Evolutionary conservation across 148 eudicot genomes (phyloP), one percentile per base, ranked within the genome.

Genomic region (Chenopodium suecicum): DNA sequence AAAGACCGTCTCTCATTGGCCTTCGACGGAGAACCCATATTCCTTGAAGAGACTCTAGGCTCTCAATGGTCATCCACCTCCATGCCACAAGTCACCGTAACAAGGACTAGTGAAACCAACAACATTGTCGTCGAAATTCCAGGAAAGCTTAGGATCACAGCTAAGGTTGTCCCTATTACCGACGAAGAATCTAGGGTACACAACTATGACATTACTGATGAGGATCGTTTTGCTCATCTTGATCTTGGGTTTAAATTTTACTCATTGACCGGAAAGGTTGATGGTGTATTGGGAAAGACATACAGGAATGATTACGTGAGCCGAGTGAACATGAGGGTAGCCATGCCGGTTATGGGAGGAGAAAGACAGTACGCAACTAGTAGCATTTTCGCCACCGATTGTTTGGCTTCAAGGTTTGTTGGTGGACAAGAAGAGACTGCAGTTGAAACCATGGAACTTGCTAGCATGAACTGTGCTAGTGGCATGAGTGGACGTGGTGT

Each of bases 191-290:
- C 90, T 7, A 64, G 86, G 37, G 73, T 83, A 1, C 92, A 89
- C 81, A 84, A 83, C 74, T 89, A 89, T 52, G 89, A 80, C 9
- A 79, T 89, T 9, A 79, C 84, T 0, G 46, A 62, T 14, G 88
- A 88, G 1, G 90, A 89, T 52, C 84, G 89, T 22, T 88, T 89
- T 52, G 90, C 92, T 11, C 92, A 89, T 81, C 87, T 89, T 2
- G 90, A 89, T 60, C 64, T 89, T 2, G 83, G 85, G 16, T 89
- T 89, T 56, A 88, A 83, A 76, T 89, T 89, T 76, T 74, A 67
- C 29, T 63, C 84, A 19, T 46, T 89, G 20, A 86, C 85, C 65
- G 69, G 74, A 7, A 41, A 54, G 23, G 90, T 89, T 23, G 86
- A 84, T 13, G 90, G 90, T 7, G 90, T 89, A 34, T 72, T 89